Percentiles rank a stretch among this genome's conserved stretches.
Evolutionary conservation across 306 rosid species (phyloP).

Genomic region (Cucurbita pepo): DNA sequence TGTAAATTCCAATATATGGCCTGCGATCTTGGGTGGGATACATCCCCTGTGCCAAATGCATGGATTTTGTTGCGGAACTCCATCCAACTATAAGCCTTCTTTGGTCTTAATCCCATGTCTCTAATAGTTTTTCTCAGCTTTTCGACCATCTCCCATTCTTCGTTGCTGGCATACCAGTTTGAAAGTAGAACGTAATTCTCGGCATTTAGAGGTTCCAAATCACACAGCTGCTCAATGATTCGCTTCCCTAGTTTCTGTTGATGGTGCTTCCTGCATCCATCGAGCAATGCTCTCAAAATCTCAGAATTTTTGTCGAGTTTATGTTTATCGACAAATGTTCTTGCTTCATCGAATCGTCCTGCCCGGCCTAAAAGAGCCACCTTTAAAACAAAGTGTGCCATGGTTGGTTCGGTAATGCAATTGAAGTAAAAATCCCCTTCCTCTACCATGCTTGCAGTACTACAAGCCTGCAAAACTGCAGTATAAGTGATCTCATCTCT

Average conservation of each 20-base stretch:
- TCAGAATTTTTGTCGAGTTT: constrained; percentile 22
- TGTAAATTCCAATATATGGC: constrained; percentile 36
- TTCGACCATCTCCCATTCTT: constrained; percentile 28
- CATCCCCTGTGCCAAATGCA: constrained; percentile 58
- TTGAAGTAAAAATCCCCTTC: constrained; percentile 38
- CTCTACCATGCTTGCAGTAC: constrained; percentile 33
- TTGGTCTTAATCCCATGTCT: constrained; percentile 54
- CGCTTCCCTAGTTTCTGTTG: constrained; percentile 23
- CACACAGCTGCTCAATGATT: constrained; percentile 42
- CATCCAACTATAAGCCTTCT: constrained; percentile 44
- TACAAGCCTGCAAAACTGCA: constrained; percentile 54
- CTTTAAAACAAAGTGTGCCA: constrained; percentile 20
- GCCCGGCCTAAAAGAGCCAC: constrained; percentile 42
- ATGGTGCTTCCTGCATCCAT: constrained; percentile 50
- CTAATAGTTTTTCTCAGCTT: constrained; percentile 18
- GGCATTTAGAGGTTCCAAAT: constrained; percentile 47
- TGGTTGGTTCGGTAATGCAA: constrained; percentile 27
- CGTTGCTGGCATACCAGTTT: constrained; percentile 40
- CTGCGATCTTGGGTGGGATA: constrained; percentile 46
- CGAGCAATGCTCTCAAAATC: constrained; percentile 35
- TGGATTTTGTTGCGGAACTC: constrained; percentile 48
- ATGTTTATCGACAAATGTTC: constrained; percentile 20
- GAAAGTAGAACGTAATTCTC: constrained; percentile 43
- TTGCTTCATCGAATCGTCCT: constrained; percentile 32
- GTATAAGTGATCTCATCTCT: constrained; percentile 31